phyloP scores from a whole-genome alignment of 441 rosid species.

The Viola pubescens region DNA sequence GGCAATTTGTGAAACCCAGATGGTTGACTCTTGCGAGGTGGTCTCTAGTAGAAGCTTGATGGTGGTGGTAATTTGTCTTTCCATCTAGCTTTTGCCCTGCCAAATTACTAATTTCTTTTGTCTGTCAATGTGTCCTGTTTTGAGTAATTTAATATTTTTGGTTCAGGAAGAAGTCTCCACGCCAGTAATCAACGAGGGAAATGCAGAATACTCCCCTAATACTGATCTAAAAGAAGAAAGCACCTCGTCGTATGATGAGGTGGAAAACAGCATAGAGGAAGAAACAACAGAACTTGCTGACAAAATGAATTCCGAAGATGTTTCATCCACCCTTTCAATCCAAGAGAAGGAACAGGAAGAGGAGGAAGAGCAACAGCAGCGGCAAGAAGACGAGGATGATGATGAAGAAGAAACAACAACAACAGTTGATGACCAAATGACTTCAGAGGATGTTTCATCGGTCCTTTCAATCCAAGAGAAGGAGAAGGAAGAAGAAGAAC shows the following conservation, averaged over 20 bases:
- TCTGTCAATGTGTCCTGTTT: neutral
- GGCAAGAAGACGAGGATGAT: neutral
- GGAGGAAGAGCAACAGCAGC: neutral
- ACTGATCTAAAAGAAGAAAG: slow-evolving; percentile 15
- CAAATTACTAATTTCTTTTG: neutral
- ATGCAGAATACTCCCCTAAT: neutral
- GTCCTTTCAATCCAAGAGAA: neutral
- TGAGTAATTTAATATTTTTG: slow-evolving; percentile 3
- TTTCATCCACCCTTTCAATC: neutral
- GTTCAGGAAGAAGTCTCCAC: slow-evolving; percentile 22
- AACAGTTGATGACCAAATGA: slow-evolving; percentile 9
- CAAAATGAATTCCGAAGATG: neutral
- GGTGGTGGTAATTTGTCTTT: slow-evolving; percentile 22
- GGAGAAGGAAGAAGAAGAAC: neutral
- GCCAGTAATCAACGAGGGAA: neutral
- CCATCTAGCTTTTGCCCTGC: neutral
- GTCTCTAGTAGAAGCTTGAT: slow-evolving; percentile 7
- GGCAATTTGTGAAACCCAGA: slow-evolving; percentile 5
- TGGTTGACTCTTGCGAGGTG: slow-evolving; percentile 16
- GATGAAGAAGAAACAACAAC: slow-evolving; percentile 13
- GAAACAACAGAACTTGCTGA: slow-evolving; percentile 1
- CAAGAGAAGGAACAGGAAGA: neutral
- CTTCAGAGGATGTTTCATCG: neutral
- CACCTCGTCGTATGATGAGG: neutral
- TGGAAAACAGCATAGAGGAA: slow-evolving; percentile 7